These are phyloP conservation scores for Penicillium tannophilum DNA, from an alignment of 495 filamentous ascomycete genomes.

Conservation along the genomic window DNA sequence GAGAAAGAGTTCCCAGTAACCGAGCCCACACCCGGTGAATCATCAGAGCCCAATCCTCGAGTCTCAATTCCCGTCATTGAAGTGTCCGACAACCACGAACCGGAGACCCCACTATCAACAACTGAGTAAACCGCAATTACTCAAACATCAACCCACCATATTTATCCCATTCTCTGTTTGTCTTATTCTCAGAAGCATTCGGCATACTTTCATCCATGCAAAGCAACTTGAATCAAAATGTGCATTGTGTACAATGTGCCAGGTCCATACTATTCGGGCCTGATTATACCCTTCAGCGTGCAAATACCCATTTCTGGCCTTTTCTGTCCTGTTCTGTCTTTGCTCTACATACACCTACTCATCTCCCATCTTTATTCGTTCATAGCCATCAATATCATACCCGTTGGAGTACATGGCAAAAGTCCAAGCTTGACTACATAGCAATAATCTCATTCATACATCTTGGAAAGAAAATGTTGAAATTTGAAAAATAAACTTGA, in stretches of 20 bases:
- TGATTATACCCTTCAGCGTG: conserved; percentile 5
- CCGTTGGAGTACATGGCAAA: background rate
- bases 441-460: background rate
- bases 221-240: background rate
- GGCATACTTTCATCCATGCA: background rate
- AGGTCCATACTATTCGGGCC: background rate
- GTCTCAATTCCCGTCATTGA: conserved; percentile 29
- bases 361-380: background rate
- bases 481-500: background rate
- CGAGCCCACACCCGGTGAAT: background rate
- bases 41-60: background rate
- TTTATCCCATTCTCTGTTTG: background rate
- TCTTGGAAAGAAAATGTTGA: no score
- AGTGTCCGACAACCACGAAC: conserved; percentile 19
- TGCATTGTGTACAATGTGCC: background rate
- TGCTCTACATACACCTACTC: background rate
- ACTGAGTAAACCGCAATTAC: background rate
- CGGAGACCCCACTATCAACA: background rate
- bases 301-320: conserved; percentile 1
- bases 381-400: background rate
- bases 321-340: background rate
- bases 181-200: background rate
- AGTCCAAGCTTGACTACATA: background rate
- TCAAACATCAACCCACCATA: background rate
- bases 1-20: background rate